Evolutionary conservation across 2,329 filamentous ascomycete species (phyloP), one percentile per base, ranked within the genome.

Genomic region (Calonectria naviculata): DNA sequence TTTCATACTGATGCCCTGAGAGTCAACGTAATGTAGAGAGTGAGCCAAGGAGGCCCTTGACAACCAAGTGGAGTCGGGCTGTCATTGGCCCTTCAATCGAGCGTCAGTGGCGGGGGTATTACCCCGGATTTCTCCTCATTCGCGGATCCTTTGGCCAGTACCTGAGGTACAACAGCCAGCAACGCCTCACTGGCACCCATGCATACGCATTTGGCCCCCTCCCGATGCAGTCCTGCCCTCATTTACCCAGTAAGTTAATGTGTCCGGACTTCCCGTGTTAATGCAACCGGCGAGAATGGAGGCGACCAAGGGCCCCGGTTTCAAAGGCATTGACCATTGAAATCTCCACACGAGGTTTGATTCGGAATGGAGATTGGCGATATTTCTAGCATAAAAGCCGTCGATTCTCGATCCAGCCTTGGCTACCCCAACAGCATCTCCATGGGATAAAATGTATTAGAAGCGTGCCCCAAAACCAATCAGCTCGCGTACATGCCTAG

Each of bases 121-220:
- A 71, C 69, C 69, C 69, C 69, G 65, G 69, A 71, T 71, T 69
- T 71, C 69, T 65, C 65, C 60, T 71, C 52, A 68, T 68, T 63
- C 68, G 62, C 64, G 63, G 63, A 56, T 66, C 67, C 52, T 49
- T 49, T 62, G 61, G 61, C 17, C 15, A 52, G 66, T 54, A 70
- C 68, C 63, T 67, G 61, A 65, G 38, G 60, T 62, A 63, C 66
- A 63, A 47, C 56, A 28, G 56, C 56, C 46, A 56, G 38, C 47
- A 54, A 44, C 60, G 42, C 28, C 60, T 19, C 34, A 19, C 52
- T 19, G 28, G 42, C 58, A 60, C 21, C 67, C 41, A 60, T 65
- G 67, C 67, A 65, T 60, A 49, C 49, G 26, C 42, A 41, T 54
- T 49, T n/a, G 15, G 44, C 34, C 65, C 54, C 56, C 56, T 60